Base-by-base conservation (phyloP, 768 basidiomycete species). In the Tylopilus balloui region DNA sequence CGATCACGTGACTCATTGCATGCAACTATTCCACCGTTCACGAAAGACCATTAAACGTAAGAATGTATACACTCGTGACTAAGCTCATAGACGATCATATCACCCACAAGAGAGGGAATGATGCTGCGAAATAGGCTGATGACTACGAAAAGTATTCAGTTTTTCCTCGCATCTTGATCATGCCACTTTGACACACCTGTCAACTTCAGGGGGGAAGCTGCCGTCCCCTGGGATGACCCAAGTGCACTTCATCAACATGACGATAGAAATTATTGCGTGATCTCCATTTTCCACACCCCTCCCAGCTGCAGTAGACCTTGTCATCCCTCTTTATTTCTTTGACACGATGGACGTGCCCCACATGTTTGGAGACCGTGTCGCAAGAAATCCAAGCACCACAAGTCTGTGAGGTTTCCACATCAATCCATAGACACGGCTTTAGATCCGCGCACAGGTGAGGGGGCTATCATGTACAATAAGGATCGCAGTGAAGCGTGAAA, bases 1-100 rank as follows among this genome's bases (percentile, higher is more conserved):
- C 35, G 55, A 32, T 58, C 61, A 62, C 59, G 61, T 62, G 61
- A 57, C 7, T 7, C 8, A 17, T 31, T 15, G 14, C 31, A 10
- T 27, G 7, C 8, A 5, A 27, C 7, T 10, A 27, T 27, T 10
- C n/a, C n/a, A n/a, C n/a, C n/a, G n/a, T n/a, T n/a, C n/a, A n/a
- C n/a, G n/a, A n/a, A n/a, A n/a, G n/a, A 27, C 27, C 27, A 27
- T 27, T 38, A 23, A 38, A 24, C 7, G 8, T 12, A 28, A 19
- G 25, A 21, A 5, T 7, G 13, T 15, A 19, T 34, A 20, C 13
- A 40, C n/a, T 4, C 24, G 8, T 25, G 24, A 35, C 20, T 0
- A n/a, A 29, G 15, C 9, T 21, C 20, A 9, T 42, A n/a, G 15
- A 46, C 1, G 21, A 29, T 7, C 5, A 23, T 31, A 25, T 34